These are phyloP conservation scores for Hyphodiscus sp. DNA, from an alignment of 2,329 filamentous ascomycete species.

Conservation along the genomic window DNA sequence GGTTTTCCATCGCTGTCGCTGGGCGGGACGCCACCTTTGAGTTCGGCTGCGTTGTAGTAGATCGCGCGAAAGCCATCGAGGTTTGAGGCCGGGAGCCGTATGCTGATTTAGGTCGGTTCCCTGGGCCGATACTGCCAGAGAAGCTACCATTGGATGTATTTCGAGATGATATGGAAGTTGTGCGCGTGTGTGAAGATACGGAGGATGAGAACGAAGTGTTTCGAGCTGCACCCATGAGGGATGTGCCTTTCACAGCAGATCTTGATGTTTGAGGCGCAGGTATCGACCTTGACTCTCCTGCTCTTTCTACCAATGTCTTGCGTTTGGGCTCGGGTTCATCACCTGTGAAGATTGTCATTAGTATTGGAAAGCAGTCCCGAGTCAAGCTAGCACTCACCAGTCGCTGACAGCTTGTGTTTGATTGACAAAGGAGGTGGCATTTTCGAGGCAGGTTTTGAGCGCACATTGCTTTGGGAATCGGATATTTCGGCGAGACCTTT, in stretches of 20 bases:
- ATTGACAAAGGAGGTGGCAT: slow-evolving; percentile 36
- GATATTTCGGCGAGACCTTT: slow-evolving; percentile 46
- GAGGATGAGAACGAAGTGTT: slow-evolving; percentile 34
- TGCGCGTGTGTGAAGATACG: slow-evolving; percentile 35
- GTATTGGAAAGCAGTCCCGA: neutral
- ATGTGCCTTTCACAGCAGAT: slow-evolving; percentile 28
- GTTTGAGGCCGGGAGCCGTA: slow-evolving; percentile 41
- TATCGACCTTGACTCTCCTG: slow-evolving; percentile 42
- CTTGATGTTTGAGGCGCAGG: slow-evolving; percentile 37
- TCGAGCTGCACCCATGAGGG: slow-evolving; percentile 20
- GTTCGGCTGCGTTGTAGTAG: slow-evolving; percentile 40
- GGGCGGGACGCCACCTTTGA: slow-evolving; percentile 35
- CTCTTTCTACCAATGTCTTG: slow-evolving; percentile 50
- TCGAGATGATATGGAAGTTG: slow-evolving; percentile 36
- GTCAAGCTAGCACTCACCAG: slow-evolving; percentile 11
- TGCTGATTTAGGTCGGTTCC: slow-evolving; percentile 39
- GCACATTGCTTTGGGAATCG: slow-evolving; percentile 55
- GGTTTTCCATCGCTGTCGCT: slow-evolving; percentile 34
- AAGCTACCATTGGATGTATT: slow-evolving; percentile 43
- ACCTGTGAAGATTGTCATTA: slow-evolving; percentile 32
- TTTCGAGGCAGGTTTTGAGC: slow-evolving; percentile 38
- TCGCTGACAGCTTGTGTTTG: slow-evolving; percentile 40
- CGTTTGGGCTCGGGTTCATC: slow-evolving; percentile 52
- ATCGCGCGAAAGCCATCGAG: slow-evolving; percentile 41
- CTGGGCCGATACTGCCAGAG: slow-evolving; percentile 50